phyloP scores from a whole-genome alignment of 176 grass and related monocot genomes.

The Zoysia pacifica region DNA sequence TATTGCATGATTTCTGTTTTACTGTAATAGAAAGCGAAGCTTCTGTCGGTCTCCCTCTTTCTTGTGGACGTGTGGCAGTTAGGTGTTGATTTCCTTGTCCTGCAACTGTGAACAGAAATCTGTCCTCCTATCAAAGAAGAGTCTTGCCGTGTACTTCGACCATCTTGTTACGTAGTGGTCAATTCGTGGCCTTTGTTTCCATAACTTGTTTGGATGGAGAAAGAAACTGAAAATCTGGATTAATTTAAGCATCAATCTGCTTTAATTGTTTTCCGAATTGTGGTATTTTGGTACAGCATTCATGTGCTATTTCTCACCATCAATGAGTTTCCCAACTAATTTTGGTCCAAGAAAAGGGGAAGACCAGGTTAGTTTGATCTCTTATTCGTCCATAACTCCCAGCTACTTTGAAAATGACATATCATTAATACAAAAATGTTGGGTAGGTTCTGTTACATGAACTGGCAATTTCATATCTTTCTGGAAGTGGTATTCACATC shows the following conservation, averaged over 20 bases:
- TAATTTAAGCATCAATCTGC: too few relatives aligned
- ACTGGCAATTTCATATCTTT: slow-evolving; percentile 4
- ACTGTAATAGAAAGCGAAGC: slow-evolving; percentile 23
- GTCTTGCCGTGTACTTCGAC: neutral
- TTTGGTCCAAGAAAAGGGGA: neutral
- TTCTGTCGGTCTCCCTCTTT: neutral
- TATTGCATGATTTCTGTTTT: slow-evolving; percentile 3
- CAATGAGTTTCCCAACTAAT: slow-evolving; percentile 40
- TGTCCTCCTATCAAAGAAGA: slow-evolving; percentile 4
- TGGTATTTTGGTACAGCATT: slow-evolving; percentile 12
- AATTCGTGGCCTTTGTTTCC: too few relatives aligned
- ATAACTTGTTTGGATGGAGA: too few relatives aligned
- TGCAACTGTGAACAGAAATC: neutral
- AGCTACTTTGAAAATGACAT: slow-evolving; percentile 39
- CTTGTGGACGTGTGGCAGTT: slow-evolving; percentile 8
- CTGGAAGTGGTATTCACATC: neutral
- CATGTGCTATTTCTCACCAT: slow-evolving; percentile 35
- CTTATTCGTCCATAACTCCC: slow-evolving; percentile 12
- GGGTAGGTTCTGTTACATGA: neutral
- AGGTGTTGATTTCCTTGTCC: slow-evolving; percentile 17
- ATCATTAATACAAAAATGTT: slow-evolving; percentile 24
- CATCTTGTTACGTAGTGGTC: too few relatives aligned
- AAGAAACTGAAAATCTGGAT: too few relatives aligned
- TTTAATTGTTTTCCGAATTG: neutral
- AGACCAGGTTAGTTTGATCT: slow-evolving; percentile 20